Conservation (phyloP, 225 moss, liverwort and hornwort genomes). For the Lunularia cruciata region DNA sequence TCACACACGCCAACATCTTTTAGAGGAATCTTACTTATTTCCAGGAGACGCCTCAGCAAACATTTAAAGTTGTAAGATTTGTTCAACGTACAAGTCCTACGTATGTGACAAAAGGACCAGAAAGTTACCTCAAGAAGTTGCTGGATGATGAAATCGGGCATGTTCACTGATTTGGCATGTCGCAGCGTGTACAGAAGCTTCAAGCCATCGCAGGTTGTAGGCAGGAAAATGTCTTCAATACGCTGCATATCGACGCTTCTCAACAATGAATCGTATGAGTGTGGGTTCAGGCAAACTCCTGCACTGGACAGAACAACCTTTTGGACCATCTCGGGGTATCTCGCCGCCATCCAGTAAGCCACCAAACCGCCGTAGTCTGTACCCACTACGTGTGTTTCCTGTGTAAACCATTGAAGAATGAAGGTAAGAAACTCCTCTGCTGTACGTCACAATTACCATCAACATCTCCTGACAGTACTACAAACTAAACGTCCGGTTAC, state of each 20-base stretch:
- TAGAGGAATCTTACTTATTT: no score
- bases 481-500: no score
- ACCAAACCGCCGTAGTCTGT: constrained; percentile 85
- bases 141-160: constrained; percentile 58
- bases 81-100: no score
- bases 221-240: constrained; percentile 66
- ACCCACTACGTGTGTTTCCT: constrained; percentile 72
- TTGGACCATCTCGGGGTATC: constrained; percentile 62
- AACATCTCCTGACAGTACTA: no score
- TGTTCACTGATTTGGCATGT: constrained; percentile 30
- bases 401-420: no score
- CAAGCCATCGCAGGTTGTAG: constrained; percentile 48
- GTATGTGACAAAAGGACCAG: no score
- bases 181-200: constrained; percentile 40
- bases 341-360: constrained; percentile 76
- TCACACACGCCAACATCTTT: no score
- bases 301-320: constrained; percentile 63
- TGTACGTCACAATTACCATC: no score
- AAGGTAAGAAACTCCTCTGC: no score
- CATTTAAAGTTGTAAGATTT: no score
- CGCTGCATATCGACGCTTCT: constrained; percentile 35
- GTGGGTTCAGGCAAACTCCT: constrained; percentile 60
- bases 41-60: no score
- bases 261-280: constrained; percentile 38
- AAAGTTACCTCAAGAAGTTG: constrained; percentile 57